A percentile compares a stretch with the other conserved stretches of the same genome.
These are phyloP conservation scores for Ophiostoma australiae DNA, from an alignment of 2,329 filamentous ascomycete species.

Conservation along the genomic window DNA sequence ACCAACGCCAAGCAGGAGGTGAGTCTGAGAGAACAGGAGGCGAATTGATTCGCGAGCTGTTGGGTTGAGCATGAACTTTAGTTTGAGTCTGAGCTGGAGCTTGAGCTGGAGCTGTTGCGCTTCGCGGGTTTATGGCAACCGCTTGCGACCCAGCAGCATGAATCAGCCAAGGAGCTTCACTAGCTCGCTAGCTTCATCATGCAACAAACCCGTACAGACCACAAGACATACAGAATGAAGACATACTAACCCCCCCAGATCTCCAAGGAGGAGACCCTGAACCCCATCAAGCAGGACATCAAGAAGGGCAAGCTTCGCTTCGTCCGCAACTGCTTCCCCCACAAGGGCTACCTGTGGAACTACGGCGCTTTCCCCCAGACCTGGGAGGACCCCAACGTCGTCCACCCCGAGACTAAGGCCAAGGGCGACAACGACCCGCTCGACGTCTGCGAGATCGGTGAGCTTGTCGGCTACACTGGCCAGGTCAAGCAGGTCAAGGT, in stretches of 20 bases:
- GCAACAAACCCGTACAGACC: neutral
- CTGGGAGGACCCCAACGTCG: constrained; percentile 95
- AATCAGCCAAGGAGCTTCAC: neutral
- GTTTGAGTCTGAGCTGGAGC: too few species aligned
- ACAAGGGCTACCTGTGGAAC: constrained; percentile 99
- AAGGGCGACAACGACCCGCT: constrained; percentile 99
- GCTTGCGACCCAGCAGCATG: neutral
- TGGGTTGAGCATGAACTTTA: neutral
- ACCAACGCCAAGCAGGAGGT: constrained; percentile 99
- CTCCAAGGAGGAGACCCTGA: constrained; percentile 96
- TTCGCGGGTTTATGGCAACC: neutral
- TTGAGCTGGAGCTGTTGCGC: too few species aligned
- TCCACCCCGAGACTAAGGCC: constrained; percentile 98
- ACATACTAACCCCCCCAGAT: constrained; percentile 54
- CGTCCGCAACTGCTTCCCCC: constrained; percentile 99
- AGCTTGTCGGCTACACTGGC: constrained; percentile 91
- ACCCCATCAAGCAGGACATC: constrained; percentile 98
- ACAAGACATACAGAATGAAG: neutral
- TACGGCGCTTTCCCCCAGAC: constrained; percentile 99
- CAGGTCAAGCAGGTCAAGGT: constrained; percentile 99
- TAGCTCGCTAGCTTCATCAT: neutral
- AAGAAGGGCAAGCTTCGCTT: constrained; percentile 99
- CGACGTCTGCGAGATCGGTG: constrained; percentile 98
- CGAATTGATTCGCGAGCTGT: neutral
- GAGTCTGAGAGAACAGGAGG: constrained; percentile 36